Base-by-base conservation (phyloP, 73 alveolate genomes). In the Symbiodinium natans region DNA sequence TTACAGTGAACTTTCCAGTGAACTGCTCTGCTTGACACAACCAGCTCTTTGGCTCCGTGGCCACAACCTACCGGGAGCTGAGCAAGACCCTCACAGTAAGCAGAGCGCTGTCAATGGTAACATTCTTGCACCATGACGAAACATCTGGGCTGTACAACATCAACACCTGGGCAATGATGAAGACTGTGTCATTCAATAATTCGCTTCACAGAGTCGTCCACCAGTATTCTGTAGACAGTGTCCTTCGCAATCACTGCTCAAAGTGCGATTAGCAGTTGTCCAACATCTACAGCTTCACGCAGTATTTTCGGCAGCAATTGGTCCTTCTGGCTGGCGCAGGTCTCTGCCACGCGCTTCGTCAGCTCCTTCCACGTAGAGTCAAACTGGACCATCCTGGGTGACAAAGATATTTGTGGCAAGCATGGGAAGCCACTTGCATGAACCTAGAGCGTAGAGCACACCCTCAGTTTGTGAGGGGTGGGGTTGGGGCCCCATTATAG, bases 341-440 rank as follows among this genome's bases (percentile, higher is more conserved):
- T 54, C 82, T 90, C 96, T 75, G 46, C 43, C 80, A 90, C 52
- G 29, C 96, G 86, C 29, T 90, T 90, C 33, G 42, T 82, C 54
- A 90, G 83, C 96, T 90, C 96, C 82, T 71, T 90, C 96, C 96
- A 90, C 31, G 96, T 90, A 36, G 87, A 54, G 34, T 90, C 87
- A 63, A 90, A 90, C 87, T 90, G 96, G 52, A 90, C 96, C 96
- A 90, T 90, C 96, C 96, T 90, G 86, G 95, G 59, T 21, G 93
- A 46, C 59, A 46, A 46, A 46, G 21, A 46, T 9, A 46, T 46
- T 46, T 6, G 59, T 13, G 13, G 59, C n/a, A n/a, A n/a, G n/a
- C n/a, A n/a, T n/a, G n/a, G n/a, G n/a, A n/a, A n/a, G n/a, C n/a
- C n/a, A n/a, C n/a, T n/a, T n/a, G n/a, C n/a, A n/a, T n/a, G n/a